A percentile compares a stretch with the other conserved stretches of the same genome.
Evolutionary conservation across 768 basidiomycete species (phyloP).

Genomic region (Tricholoma furcatifolium): DNA sequence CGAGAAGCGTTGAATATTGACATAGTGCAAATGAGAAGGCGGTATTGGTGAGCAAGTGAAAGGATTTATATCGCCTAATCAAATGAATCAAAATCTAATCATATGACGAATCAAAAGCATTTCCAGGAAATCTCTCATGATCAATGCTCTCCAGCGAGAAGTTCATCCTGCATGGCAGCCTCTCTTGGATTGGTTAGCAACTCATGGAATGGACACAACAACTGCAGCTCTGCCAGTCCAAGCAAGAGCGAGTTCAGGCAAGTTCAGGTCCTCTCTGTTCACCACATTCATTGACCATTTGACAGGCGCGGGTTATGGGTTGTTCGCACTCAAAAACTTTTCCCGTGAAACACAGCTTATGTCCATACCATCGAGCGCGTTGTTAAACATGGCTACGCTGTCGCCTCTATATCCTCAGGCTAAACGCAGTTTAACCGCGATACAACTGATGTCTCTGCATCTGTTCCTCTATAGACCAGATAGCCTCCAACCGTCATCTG

Average conservation of each 20-base stretch:
- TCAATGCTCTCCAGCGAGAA: background rate
- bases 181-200: conserved; percentile 53
- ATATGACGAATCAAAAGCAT: no score
- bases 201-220: conserved; percentile 45
- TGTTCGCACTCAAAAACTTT: conserved; percentile 47
- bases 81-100: no score
- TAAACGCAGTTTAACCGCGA: conserved; percentile 47
- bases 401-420: conserved; percentile 50
- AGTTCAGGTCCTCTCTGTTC: conserved; percentile 13
- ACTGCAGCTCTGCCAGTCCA: conserved; percentile 46
- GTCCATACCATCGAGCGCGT: conserved; percentile 62
- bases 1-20: conserved; percentile 81
- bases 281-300: background rate
- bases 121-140: background rate
- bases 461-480: conserved; percentile 64
- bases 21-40: conserved; percentile 37
- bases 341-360: conserved; percentile 62
- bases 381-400: conserved; percentile 77
- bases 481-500: conserved; percentile 39
- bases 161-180: conserved; percentile 41
- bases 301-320: conserved; percentile 66
- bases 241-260: conserved; percentile 52
- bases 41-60: background rate
- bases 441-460: conserved; percentile 81
- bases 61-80: conserved; percentile 3